A percentile compares a stretch with the other conserved stretches of the same genome.
phyloP scores from a whole-genome alignment of 495 filamentous ascomycete species.

The Bacidia rubella region DNA sequence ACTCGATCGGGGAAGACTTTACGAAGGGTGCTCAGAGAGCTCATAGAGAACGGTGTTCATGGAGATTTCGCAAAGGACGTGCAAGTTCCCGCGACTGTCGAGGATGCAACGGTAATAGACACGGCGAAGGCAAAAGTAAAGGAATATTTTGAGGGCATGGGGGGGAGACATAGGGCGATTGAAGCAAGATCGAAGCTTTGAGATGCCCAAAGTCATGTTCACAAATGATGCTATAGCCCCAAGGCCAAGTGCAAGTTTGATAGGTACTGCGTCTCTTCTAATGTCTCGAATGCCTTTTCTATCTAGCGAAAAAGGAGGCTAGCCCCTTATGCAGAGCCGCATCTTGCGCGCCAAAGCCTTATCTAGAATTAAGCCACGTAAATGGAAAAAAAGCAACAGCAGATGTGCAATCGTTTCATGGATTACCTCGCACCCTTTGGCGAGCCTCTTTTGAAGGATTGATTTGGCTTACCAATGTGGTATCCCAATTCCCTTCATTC shows the following conservation, averaged over 20 bases:
- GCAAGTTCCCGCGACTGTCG: constrained; percentile 45
- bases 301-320: too few species aligned
- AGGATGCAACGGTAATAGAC: constrained; percentile 43
- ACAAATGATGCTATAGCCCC: too few species aligned
- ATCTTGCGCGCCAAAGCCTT: neutral
- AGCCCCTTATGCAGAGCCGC: neutral
- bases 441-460: too few species aligned
- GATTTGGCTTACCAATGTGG: too few species aligned
- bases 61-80: constrained; percentile 39
- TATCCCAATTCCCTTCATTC: too few species aligned
- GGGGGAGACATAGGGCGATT: constrained; percentile 12
- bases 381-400: neutral
- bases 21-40: constrained; percentile 62
- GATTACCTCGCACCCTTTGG: neutral
- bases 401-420: neutral
- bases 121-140: constrained; percentile 39
- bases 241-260: too few species aligned
- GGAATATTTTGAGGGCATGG: constrained; percentile 42
- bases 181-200: constrained; percentile 18
- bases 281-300: too few species aligned
- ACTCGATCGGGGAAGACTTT: constrained; percentile 82
- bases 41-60: constrained; percentile 51
- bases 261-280: too few species aligned
- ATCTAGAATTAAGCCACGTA: too few species aligned
- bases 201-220: neutral